Evolutionary conservation across 495 filamentous ascomycete genomes (phyloP), one percentile per base, ranked within the genome.

Genomic region (Trichoderma gamsii): DNA sequence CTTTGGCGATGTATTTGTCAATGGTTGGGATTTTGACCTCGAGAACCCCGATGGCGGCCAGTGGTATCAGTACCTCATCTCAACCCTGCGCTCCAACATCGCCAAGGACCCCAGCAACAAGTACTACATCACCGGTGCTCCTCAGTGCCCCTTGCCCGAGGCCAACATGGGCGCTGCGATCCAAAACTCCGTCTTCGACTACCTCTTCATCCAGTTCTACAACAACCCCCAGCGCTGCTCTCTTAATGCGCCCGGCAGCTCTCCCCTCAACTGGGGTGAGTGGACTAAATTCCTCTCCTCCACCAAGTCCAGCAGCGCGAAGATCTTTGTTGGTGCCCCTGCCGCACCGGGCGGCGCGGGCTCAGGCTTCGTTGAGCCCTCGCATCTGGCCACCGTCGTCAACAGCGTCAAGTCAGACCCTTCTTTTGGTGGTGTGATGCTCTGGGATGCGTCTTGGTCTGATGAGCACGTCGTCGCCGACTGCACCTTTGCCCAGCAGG

Each of bases 11-110:
- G 77, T 78, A 16, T 70, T 76, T 15, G 71, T 88, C 66, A 84
- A 89, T 70, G 87, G 87, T 25, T 88, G 86, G 75, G 86, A 89
- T 69, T 78, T 86, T 63, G 83, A 64, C 81, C 84, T 41, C 38
- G 35, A 38, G 15, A 18, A 16, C 23, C 1, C 2, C 7, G 3
- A 7, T 0, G 15, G 38, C 7, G 23, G 15, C 5, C 16, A 66
- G 16, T 27, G 2, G 3, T 51, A n/a, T 12, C 25, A 29, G 38
- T n/a, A 18, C 23, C 38, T 43, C 6, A 27, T 56, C 84, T 66
- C 70, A 73, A 5, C 71, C 70, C 3, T 79, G 83, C 84, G 23
- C 67, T 71, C 51, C 9, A 74, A 77, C 41, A 83, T 85, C 70
- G 73, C 73, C 16, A 69, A 73, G 1, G 83, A 74, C 64, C 29